Percentiles rank a stretch among this genome's conserved stretches.
Evolutionary conservation across 1,284 basidiomycete genomes (phyloP).

Genomic region (Takashimella koratensis): DNA sequence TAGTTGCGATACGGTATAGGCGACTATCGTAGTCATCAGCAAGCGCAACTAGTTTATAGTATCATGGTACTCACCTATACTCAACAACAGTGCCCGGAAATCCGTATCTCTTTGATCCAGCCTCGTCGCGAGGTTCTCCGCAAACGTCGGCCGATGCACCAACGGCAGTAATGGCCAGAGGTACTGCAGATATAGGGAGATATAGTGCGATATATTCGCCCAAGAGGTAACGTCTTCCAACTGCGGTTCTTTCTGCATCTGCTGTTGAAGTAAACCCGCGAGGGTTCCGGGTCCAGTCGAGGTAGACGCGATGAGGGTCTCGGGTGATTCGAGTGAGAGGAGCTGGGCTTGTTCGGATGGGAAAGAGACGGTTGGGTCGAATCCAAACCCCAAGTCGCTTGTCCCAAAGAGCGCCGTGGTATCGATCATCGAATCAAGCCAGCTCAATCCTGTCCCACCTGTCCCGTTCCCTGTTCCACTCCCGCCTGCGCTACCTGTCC

Average conservation of each 20-base stretch:
- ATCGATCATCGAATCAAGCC: conserved; percentile 25
- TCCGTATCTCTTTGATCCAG: conserved; percentile 44
- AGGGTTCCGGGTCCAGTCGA: not conserved
- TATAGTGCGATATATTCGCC: conserved; percentile 46
- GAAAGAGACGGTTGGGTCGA: conserved; percentile 15
- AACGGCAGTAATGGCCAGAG: conserved; percentile 46
- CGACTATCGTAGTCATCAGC: conserved; percentile 24
- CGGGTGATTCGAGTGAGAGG: conserved; percentile 34
- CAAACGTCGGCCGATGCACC: conserved; percentile 48
- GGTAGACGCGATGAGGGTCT: conserved; percentile 12
- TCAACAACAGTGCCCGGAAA: conserved; percentile 45
- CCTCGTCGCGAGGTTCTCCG: conserved; percentile 41
- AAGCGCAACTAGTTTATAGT: not conserved
- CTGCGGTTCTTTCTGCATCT: conserved; percentile 26
- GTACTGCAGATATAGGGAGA: conserved; percentile 46
- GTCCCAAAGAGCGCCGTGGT: conserved; percentile 6
- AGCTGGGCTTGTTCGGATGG: conserved; percentile 39
- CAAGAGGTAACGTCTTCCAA: conserved; percentile 46
- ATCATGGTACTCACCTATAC: conserved; percentile 31
- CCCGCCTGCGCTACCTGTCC: not conserved
- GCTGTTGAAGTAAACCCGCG: not conserved
- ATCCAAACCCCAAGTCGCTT: conserved; percentile 8
- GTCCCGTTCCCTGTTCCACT: not conserved
- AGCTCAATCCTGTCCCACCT: conserved; percentile 15
- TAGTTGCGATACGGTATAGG: conserved; percentile 47